Percentiles rank a stretch among this genome's conserved stretches.
These are phyloP conservation scores for Clitocybe nebularis DNA, from an alignment of 1,284 basidiomycete species.

Conservation along the genomic window DNA sequence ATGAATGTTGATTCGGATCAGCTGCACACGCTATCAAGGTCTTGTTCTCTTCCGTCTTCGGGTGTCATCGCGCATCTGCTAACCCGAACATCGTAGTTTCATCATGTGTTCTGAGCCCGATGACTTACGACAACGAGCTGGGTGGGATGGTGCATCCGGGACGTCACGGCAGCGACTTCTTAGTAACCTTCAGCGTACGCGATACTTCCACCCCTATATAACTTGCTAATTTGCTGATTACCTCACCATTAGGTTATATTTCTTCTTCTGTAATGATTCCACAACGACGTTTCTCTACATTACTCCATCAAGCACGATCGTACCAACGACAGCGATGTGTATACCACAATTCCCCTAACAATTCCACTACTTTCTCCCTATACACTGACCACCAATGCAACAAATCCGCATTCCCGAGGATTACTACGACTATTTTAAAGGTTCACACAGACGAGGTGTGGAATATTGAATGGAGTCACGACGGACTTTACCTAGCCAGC, in stretches of 20 bases:
- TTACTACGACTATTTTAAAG: conserved; percentile 79
- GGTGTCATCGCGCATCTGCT: conserved; percentile 1
- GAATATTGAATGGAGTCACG: conserved; percentile 93
- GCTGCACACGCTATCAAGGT: conserved; percentile 85
- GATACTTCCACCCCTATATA: neutral
- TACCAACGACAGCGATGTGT: conserved; percentile 77
- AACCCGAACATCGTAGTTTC: conserved; percentile 43
- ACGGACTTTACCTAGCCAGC: conserved; percentile 82
- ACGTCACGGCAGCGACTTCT: conserved; percentile 77
- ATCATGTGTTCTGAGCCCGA: conserved; percentile 87
- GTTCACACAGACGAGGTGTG: conserved; percentile 94
- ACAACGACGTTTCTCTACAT: conserved; percentile 77
- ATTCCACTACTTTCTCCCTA: conserved; percentile 67
- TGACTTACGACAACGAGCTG: conserved; percentile 78
- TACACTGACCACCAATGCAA: conserved; percentile 85
- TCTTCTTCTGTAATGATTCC: conserved; percentile 92
- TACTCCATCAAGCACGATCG: conserved; percentile 83
- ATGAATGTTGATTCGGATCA: conserved; percentile 73
- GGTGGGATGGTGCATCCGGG: conserved; percentile 88
- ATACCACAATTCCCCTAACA: conserved; percentile 72
- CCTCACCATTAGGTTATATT: conserved; percentile 62
- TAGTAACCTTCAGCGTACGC: conserved; percentile 78
- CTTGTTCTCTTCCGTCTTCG: conserved; percentile 6
- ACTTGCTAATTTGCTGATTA: conserved; percentile 4
- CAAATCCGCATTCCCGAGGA: conserved; percentile 77